Conservation (phyloP, 129 eudicot species). For the Flaveria robusta region DNA sequence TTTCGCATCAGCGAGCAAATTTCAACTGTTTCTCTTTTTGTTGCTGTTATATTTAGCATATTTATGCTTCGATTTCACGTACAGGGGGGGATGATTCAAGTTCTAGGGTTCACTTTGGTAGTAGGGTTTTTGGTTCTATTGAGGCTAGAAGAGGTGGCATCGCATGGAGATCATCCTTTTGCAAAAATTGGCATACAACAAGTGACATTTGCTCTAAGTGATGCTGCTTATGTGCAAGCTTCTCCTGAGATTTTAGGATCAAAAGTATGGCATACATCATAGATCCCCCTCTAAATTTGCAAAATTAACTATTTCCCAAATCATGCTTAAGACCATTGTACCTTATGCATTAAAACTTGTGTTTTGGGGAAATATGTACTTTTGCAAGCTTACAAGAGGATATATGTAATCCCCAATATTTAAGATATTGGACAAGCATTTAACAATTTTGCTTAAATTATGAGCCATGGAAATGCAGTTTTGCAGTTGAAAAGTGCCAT, state of each 20-base stretch:
- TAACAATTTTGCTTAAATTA: too few relatives aligned
- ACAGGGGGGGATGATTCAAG: conserved; percentile 41
- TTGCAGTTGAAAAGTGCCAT: neutral
- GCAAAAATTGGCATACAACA: conserved; percentile 67
- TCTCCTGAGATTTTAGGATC: conserved; percentile 76
- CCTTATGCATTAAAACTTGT: too few relatives aligned
- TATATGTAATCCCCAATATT: too few relatives aligned
- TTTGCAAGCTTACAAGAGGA: too few relatives aligned
- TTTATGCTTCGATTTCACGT: conserved; percentile 12
- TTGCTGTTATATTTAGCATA: neutral
- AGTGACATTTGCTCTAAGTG: conserved; percentile 54
- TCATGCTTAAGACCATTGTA: too few relatives aligned
- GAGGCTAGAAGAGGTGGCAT: conserved; percentile 44
- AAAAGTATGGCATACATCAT: conserved; percentile 44
- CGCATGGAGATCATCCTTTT: conserved; percentile 74
- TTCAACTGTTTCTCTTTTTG: neutral
- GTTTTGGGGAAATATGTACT: too few relatives aligned
- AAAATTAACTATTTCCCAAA: too few relatives aligned
- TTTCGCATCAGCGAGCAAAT: neutral
- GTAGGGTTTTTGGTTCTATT: conserved; percentile 45
- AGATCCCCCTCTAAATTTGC: too few relatives aligned
- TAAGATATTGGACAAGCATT: too few relatives aligned
- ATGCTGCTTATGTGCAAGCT: conserved; percentile 61
- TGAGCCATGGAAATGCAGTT: neutral
- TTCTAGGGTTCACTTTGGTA: conserved; percentile 41